phyloP scores from a whole-genome alignment of 768 basidiomycete species.

The Trametes cinnabarina region DNA sequence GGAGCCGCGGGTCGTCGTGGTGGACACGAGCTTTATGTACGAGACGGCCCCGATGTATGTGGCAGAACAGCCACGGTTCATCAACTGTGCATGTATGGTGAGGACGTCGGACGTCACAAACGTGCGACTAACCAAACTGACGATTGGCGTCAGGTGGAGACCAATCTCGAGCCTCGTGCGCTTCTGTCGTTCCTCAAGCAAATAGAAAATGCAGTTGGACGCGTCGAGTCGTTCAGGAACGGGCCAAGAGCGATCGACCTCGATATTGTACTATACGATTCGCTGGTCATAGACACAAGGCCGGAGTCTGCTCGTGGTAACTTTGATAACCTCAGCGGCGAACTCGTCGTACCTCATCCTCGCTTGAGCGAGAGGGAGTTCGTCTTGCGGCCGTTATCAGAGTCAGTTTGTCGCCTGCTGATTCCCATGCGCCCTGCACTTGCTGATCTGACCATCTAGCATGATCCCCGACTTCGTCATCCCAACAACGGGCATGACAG shows the following conservation, averaged over 20 bases:
- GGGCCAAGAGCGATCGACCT: slow-evolving; percentile 91
- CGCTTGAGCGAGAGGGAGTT: slow-evolving; percentile 85
- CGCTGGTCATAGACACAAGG: slow-evolving; percentile 57
- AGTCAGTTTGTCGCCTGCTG: slow-evolving; percentile 54
- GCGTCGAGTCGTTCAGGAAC: slow-evolving; percentile 73
- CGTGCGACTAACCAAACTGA: not conserved
- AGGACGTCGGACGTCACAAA: too few relatives aligned
- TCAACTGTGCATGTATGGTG: slow-evolving; percentile 91
- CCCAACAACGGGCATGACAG: slow-evolving; percentile 50
- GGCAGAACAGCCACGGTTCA: slow-evolving; percentile 81
- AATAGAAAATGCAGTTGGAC: slow-evolving; percentile 74
- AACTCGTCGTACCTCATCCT: slow-evolving; percentile 85
- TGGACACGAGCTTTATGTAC: slow-evolving; percentile 87
- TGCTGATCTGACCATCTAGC: slow-evolving; percentile 39
- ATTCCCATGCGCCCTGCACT: not conserved
- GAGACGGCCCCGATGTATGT: slow-evolving; percentile 97
- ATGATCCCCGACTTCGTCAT: slow-evolving; percentile 77
- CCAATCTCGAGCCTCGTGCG: slow-evolving; percentile 55
- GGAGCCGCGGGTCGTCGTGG: slow-evolving; percentile 38
- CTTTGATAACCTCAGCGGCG: slow-evolving; percentile 55
- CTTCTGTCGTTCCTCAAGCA: slow-evolving; percentile 67
- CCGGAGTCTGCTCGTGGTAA: slow-evolving; percentile 35
- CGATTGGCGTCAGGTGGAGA: slow-evolving; percentile 78
- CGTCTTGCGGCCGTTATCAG: slow-evolving; percentile 80
- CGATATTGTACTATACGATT: slow-evolving; percentile 79